A percentile compares a stretch with the other conserved stretches of the same genome.
phyloP scores from a whole-genome alignment of 805 yeast species.

The Zygosaccharomyces bisporus region DNA sequence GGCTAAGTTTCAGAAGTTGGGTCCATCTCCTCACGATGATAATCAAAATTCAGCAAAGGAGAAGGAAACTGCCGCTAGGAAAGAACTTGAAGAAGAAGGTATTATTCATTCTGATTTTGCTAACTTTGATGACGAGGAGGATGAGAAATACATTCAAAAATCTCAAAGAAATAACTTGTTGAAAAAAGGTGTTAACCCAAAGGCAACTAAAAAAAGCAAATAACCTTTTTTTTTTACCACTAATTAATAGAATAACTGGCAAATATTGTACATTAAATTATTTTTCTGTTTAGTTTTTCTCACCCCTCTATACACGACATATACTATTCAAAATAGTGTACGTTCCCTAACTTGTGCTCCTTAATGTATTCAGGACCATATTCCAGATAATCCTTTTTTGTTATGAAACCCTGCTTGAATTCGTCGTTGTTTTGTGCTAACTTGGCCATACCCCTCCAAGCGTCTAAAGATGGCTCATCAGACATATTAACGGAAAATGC shows the following conservation, averaged over 20 bases:
- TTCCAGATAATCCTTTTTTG: constrained; percentile 77
- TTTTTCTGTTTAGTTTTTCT: not conserved
- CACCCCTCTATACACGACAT: constrained; percentile 9
- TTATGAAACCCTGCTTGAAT: constrained; percentile 47
- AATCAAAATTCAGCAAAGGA: constrained; percentile 86
- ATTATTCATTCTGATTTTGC: constrained; percentile 85
- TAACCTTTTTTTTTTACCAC: constrained; percentile 2
- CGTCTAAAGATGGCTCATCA: constrained; percentile 64
- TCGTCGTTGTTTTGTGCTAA: constrained; percentile 56
- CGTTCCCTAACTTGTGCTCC: constrained; percentile 78
- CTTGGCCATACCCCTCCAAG: constrained; percentile 93
- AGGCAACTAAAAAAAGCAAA: constrained; percentile 27
- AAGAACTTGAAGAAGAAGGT: constrained; percentile 77
- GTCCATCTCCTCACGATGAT: constrained; percentile 78
- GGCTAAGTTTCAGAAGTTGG: constrained; percentile 91
- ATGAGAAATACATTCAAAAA: constrained; percentile 64
- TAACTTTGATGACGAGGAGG: constrained; percentile 70
- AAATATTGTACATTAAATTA: constrained; percentile 9
- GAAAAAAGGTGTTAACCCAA: constrained; percentile 72
- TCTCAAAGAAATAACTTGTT: constrained; percentile 61
- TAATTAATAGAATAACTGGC: constrained; percentile 1
- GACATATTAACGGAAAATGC: constrained; percentile 61
- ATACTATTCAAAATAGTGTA: constrained; percentile 24
- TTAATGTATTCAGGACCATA: constrained; percentile 85
- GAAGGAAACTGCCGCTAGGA: constrained; percentile 76